A percentile compares a stretch with the other conserved stretches of the same genome.
These are phyloP conservation scores for Monilinia fructigena DNA, from an alignment of 2,329 filamentous ascomycete species.

Conservation along the genomic window DNA sequence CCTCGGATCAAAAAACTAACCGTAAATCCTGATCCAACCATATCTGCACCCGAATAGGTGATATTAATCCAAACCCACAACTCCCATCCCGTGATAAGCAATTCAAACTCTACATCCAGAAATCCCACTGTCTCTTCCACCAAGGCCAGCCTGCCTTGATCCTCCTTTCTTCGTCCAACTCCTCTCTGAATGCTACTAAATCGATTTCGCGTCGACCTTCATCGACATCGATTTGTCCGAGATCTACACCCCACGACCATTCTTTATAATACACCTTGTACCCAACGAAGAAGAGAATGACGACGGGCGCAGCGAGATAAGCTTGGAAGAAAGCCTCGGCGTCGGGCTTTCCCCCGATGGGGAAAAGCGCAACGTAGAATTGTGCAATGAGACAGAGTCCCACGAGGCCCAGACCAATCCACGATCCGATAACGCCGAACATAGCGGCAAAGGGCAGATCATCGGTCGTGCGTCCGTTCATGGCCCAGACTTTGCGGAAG, in stretches of 20 bases:
- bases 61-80: constrained; percentile 3
- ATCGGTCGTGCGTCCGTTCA: constrained; percentile 53
- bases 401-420: constrained; percentile 66
- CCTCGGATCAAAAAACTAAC: not conserved
- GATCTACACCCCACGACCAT: constrained; percentile 35
- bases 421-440: constrained; percentile 65
- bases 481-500: constrained; percentile 61
- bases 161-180: constrained; percentile 37
- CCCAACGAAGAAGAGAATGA: constrained; percentile 57
- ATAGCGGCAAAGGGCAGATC: constrained; percentile 50
- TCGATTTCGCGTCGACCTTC: constrained; percentile 39
- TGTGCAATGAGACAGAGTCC: constrained; percentile 63
- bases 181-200: constrained; percentile 36
- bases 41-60: not conserved
- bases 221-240: constrained; percentile 37
- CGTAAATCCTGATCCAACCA: not conserved
- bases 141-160: constrained; percentile 35
- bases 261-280: constrained; percentile 59
- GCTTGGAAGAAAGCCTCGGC: constrained; percentile 42
- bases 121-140: constrained; percentile 37
- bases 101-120: constrained; percentile 24
- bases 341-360: constrained; percentile 48
- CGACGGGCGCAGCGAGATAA: constrained; percentile 58
- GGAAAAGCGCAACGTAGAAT: constrained; percentile 47
- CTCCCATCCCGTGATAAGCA: not conserved